A percentile compares a stretch with the other conserved stretches of the same genome.
phyloP scores from a whole-genome alignment of 805 yeast species.

The Blastobotrys parvus region DNA sequence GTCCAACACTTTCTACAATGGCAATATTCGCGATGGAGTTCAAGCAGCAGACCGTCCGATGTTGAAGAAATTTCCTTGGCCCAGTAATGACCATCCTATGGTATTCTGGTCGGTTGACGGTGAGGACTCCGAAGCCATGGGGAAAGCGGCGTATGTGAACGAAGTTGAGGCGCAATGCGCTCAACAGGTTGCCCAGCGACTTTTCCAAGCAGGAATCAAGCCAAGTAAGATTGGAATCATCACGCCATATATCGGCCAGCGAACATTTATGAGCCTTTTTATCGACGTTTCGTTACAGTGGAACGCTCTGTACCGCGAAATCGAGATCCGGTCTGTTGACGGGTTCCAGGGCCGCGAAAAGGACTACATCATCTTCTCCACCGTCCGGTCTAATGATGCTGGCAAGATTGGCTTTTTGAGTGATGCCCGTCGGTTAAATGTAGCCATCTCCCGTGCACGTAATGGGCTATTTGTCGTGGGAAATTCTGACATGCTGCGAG shows the following conservation, averaged over 20 bases:
- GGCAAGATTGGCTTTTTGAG: conserved; percentile 75
- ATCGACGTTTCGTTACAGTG: conserved; percentile 57
- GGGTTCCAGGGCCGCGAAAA: conserved; percentile 98
- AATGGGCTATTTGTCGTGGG: conserved; percentile 92
- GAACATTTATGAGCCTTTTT: conserved; percentile 50
- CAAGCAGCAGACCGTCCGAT: conserved; percentile 51
- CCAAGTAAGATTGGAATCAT: conserved; percentile 77
- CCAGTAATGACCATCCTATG: conserved; percentile 53
- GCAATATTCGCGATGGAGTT: conserved; percentile 68
- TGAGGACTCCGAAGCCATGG: conserved; percentile 50
- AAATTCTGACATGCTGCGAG: too few species aligned
- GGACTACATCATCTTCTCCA: conserved; percentile 85
- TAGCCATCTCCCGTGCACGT: conserved; percentile 89
- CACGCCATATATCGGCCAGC: conserved; percentile 90
- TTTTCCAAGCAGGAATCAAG: conserved; percentile 40
- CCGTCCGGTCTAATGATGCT: conserved; percentile 73
- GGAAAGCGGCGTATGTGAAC: conserved; percentile 70
- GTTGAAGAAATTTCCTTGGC: conserved; percentile 89
- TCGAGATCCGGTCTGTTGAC: conserved; percentile 92
- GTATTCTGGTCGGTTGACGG: conserved; percentile 64
- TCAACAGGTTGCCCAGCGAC: conserved; percentile 59
- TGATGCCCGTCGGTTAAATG: conserved; percentile 93
- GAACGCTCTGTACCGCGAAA: conserved; percentile 45
- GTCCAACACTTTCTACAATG: conserved; percentile 68
- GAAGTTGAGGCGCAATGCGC: conserved; percentile 64